Evolutionary conservation across 2,329 filamentous ascomycete species (phyloP).

Genomic region (Monosporascus ibericus): DNA sequence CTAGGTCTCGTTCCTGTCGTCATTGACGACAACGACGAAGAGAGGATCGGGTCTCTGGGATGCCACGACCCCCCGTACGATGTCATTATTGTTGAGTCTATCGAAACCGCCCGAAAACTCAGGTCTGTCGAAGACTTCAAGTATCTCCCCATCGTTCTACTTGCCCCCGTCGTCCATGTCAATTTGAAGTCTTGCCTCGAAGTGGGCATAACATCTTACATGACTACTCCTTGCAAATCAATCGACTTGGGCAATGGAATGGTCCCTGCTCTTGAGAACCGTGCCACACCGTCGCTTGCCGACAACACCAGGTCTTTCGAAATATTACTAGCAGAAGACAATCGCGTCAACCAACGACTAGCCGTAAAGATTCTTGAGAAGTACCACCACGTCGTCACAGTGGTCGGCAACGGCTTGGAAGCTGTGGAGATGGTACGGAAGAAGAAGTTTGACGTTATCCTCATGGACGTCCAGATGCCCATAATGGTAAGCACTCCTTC

Average conservation of each 20-base stretch:
- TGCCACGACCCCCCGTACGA: constrained; percentile 69
- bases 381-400: constrained; percentile 86
- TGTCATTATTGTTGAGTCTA: constrained; percentile 91
- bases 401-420: constrained; percentile 91
- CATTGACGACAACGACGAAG: constrained; percentile 62
- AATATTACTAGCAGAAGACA: constrained; percentile 92
- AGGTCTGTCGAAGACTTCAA: constrained; percentile 92
- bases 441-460: constrained; percentile 89
- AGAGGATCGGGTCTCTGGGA: constrained; percentile 50
- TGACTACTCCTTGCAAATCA: constrained; percentile 91
- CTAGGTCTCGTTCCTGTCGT: constrained; percentile 79
- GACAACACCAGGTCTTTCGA: constrained; percentile 95
- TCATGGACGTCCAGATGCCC: constrained; percentile 99
- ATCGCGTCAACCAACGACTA: constrained; percentile 91
- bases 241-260: constrained; percentile 95
- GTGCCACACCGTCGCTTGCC: constrained; percentile 82
- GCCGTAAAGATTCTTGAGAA: constrained; percentile 97
- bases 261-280: constrained; percentile 88
- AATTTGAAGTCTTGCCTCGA: constrained; percentile 91
- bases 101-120: constrained; percentile 79
- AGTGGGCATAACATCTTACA: constrained; percentile 95
- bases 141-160: constrained; percentile 89
- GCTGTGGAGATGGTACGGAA: constrained; percentile 88
- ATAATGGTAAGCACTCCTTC: constrained; percentile 67
- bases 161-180: constrained; percentile 84